Conservation (phyloP, 164 flowering plant genomes). For the Berberis vulgaris region DNA sequence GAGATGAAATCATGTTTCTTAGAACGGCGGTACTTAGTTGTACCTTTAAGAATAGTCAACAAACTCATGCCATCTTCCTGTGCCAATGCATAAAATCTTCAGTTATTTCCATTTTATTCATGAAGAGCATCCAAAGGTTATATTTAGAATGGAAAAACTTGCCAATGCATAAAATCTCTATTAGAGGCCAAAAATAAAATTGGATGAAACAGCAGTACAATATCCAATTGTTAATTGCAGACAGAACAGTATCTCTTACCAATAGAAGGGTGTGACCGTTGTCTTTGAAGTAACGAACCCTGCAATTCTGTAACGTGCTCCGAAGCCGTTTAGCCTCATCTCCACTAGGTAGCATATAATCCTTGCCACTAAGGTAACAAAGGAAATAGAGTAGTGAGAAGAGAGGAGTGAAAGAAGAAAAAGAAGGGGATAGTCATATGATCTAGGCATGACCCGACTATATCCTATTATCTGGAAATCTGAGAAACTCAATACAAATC, state of each 20-base stretch:
- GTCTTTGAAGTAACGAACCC: conserved; percentile 64
- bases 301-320: conserved; percentile 45
- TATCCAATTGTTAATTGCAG: background rate
- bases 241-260: conserved; percentile 32
- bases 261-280: conserved; percentile 79
- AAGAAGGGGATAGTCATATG: background rate
- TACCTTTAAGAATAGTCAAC: conserved; percentile 68
- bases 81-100: conserved; percentile 14
- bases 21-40: conserved; percentile 61
- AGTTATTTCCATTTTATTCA: background rate
- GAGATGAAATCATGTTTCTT: conserved; percentile 40
- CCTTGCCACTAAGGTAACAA: conserved; percentile 62
- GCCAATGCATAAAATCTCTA: too few species aligned
- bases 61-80: conserved; percentile 88
- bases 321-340: conserved; percentile 68
- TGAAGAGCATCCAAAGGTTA: background rate
- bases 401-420: background rate
- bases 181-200: background rate
- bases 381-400: background rate
- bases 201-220: background rate
- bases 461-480: background rate
- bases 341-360: conserved; percentile 75
- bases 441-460: background rate
- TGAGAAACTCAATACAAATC: background rate
- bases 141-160: too few species aligned